Base-by-base conservation (phyloP, 805 yeast genomes). In the Cyberlindnera xishuangbannaensis region DNA sequence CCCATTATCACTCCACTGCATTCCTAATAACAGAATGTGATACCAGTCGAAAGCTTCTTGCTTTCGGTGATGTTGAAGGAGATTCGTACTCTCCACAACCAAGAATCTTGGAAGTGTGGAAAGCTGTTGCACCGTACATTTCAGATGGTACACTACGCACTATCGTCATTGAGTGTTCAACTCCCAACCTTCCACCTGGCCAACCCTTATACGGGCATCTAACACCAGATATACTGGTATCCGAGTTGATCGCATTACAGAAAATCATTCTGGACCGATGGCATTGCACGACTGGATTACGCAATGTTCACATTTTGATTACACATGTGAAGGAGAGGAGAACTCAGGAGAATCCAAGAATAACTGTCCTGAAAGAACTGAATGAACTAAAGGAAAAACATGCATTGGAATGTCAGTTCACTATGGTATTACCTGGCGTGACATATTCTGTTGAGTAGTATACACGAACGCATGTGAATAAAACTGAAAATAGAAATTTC, bases 21-120 rank as follows among this genome's bases (percentile, higher is more conserved):
- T 87, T 67, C 50, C 59, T 85, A 16, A 50, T 85, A 22, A 53
- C 61, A 7, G 64, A 69, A 28, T 47, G 30, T 4, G 18, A 21
- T 0, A 44, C 65, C 1, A 43, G 62, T 7, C 60, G 63, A 15
- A 11, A 13, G 14, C 30, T 86, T 3, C 54, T 86, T 7, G 55
- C 82, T 3, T 85, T 86, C 66, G 97, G 97, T 1, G 97, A 87
- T 52, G 73, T 84, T 22, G 95, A 87, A 51, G 69, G 81, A 30
- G 95, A 84, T 51, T 25, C 48, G 5, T 52, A 63, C 1, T 71
- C 83, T 8, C 45, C 18, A 45, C 61, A 17, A 48, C 52, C 20
- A 69, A 17, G 27, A 9, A 73, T 27, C 40, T 47, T 31, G 26
- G 44, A 40, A 32, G 67, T 84, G 4, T 85, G 95, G 95, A 33